Percentiles rank a stretch among this genome's conserved stretches.
phyloP scores from a whole-genome alignment of 1,284 basidiomycete species.

The Ustilago esculenta region DNA sequence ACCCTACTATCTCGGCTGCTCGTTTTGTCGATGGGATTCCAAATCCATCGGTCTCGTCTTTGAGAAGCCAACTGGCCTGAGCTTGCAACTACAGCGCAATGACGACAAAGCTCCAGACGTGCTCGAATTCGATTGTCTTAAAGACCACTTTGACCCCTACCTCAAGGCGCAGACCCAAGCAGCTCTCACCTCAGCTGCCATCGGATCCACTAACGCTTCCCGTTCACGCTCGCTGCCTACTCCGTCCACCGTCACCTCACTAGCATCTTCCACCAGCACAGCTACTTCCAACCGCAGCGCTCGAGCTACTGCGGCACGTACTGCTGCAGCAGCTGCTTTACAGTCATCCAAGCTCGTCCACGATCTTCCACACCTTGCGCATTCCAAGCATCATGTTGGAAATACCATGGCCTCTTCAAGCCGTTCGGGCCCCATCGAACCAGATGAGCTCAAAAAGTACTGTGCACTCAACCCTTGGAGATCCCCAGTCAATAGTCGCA shows the following conservation, averaged over 20 bases:
- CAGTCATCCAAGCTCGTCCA: conserved; percentile 47
- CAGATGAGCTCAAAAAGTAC: conserved; percentile 48
- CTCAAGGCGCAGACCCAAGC: conserved; percentile 43
- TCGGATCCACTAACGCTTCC: conserved; percentile 25
- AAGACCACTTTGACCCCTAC: conserved; percentile 53
- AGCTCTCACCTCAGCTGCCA: conserved; percentile 32
- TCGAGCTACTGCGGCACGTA: conserved; percentile 28
- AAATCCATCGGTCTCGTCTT: conserved; percentile 88
- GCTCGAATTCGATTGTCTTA: conserved; percentile 50
- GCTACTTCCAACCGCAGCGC: conserved; percentile 12
- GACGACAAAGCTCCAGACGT: conserved; percentile 49
- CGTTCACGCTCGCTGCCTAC: conserved; percentile 9
- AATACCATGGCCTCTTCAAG: not conserved
- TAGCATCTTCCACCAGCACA: conserved; percentile 1
- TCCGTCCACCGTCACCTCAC: not conserved
- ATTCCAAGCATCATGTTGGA: conserved; percentile 13
- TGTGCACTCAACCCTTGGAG: conserved; percentile 44
- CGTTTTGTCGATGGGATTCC: conserved; percentile 94
- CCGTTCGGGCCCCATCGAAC: conserved; percentile 26
- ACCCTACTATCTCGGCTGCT: conserved; percentile 90
- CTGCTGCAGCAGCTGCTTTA: conserved; percentile 34
- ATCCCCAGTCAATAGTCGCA: conserved; percentile 10
- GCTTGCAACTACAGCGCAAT: conserved; percentile 40
- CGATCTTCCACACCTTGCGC: conserved; percentile 45
- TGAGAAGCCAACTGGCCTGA: conserved; percentile 94